Conservation (phyloP, 2,329 filamentous ascomycete species). For the Cercospora sesami region DNA sequence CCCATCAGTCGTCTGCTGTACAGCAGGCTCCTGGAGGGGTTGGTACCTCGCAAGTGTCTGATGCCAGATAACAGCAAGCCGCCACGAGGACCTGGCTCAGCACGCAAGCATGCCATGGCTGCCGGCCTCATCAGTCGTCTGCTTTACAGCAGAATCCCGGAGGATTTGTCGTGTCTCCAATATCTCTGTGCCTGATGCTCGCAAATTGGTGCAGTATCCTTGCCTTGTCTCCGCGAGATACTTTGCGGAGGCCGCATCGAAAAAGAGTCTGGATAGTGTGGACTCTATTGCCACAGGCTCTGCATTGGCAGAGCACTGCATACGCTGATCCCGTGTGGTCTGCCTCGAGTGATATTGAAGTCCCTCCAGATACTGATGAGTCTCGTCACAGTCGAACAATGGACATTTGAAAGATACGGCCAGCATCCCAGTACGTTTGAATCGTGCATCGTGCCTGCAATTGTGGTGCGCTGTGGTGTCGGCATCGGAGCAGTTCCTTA, state of each 20-base stretch:
- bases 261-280: not conserved
- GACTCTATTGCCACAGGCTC: not conserved
- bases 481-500: not conserved
- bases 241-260: not conserved
- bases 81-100: not conserved
- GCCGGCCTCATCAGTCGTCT: not conserved
- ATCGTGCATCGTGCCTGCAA: not conserved
- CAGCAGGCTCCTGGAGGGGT: not conserved
- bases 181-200: not conserved
- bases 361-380: not conserved
- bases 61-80: not conserved
- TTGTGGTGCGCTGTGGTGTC: not conserved
- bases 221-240: not conserved
- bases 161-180: not conserved
- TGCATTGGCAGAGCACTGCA: not conserved
- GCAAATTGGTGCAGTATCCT: not conserved
- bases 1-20: not conserved
- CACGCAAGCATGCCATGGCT: not conserved
- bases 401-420: not conserved
- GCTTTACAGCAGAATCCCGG: not conserved
- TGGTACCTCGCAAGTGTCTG: not conserved
- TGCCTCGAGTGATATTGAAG: not conserved
- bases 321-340: not conserved
- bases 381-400: not conserved
- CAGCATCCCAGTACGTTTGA: not conserved